Evolutionary conservation across 305 asterid species (phyloP).

Genomic region (Solanum hybrid): DNA sequence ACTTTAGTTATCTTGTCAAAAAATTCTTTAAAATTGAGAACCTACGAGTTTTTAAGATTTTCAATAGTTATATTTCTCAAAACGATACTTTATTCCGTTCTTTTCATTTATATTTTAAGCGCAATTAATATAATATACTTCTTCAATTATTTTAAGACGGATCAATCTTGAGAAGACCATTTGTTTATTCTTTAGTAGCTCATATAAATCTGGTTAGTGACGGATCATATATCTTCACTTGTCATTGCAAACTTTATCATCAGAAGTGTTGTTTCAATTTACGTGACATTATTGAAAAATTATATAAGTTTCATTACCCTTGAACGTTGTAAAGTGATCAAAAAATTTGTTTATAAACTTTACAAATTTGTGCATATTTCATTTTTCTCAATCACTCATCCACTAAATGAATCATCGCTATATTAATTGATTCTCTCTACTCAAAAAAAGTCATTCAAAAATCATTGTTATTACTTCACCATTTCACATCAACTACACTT

Average conservation of each 20-base stretch:
- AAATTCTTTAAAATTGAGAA: not conserved
- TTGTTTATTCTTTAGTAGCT: not conserved
- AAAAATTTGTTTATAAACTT: not conserved
- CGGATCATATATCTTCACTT: not conserved
- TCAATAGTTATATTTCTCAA: not conserved
- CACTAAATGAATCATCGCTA: no score
- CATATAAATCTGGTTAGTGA: not conserved
- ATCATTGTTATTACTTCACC: no score
- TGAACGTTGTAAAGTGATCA: not conserved
- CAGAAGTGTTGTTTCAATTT: not conserved
- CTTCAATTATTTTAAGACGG: not conserved
- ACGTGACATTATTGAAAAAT: not conserved
- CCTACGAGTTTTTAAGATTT: not conserved
- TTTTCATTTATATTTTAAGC: not conserved
- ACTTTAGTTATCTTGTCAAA: not conserved
- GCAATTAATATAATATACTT: not conserved
- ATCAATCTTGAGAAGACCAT: not conserved
- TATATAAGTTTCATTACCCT: not conserved
- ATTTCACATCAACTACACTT: no score
- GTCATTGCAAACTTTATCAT: not conserved
- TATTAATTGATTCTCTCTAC: no score
- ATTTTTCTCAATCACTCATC: no score
- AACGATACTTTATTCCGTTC: not conserved
- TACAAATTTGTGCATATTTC: not conserved
- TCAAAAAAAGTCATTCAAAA: no score